Base-by-base conservation (phyloP, 805 yeast species). In the Candida succiphila region DNA sequence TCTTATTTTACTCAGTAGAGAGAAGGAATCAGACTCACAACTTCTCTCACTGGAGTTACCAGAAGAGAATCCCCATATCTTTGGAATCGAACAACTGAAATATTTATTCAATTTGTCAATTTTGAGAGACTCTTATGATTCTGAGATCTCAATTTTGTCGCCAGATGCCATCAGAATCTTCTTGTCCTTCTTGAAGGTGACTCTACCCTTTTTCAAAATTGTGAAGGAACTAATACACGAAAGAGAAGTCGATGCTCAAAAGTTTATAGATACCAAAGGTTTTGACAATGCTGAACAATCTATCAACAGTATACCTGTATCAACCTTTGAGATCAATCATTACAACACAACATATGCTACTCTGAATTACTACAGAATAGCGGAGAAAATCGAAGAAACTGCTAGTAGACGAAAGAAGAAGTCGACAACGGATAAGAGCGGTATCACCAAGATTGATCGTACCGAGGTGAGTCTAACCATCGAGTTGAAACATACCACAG, bases 1-100 rank as follows among this genome's bases (percentile, higher is more conserved):
- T 2, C 31, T 56, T 24, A 45, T 46, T 9, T 35, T 56, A 4
- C 30, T 44, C 20, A 37, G 38, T 18, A 46, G 43, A 25, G 37
- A 37, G 9, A 42, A 45, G 8, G 21, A 25, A 23, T 10, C 18
- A n/a, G 50, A 43, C 10, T 35, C 44, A 8, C 7, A 18, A n/a
- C 17, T 20, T 19, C n/a, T 30, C 4, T 19, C 29, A 12, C 17
- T 37, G 6, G 52, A 51, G 23, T 35, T 54, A 16, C 59, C 61
- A 2, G 35, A 36, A 10, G 36, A 39, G 3, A 56, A 51, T 31
- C 60, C 61, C 10, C 62, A 57, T 33, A 32, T 39, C 7, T 37
- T 43, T 5, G 50, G 54, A 28, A 30, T 40, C 27, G 37, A 40
- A 4, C 44, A 54, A 29, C 40, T 57, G 36, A 49, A 45, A 36